A percentile compares a stretch with the other conserved stretches of the same genome.
These are phyloP conservation scores for Stentor coeruleus DNA, from an alignment of 73 alveolate genomes.

Conservation along the genomic window DNA sequence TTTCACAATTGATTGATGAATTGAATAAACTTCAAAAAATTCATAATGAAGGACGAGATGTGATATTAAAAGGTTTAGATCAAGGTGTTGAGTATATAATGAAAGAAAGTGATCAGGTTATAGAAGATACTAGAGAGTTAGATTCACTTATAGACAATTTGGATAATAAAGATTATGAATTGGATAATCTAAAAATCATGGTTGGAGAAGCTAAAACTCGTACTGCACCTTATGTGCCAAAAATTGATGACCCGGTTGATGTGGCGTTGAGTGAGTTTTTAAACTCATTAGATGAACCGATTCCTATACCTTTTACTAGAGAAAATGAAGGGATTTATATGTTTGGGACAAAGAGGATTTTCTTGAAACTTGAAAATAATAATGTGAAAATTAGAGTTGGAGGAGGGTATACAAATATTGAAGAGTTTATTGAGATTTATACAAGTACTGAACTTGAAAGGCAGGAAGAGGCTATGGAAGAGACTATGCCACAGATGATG, in stretches of 20 bases:
- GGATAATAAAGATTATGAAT: neutral
- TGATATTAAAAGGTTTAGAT: too few relatives aligned
- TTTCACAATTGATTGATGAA: neutral
- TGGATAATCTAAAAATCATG: neutral
- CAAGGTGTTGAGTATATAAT: too few relatives aligned
- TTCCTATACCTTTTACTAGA: slow-evolving; percentile 42
- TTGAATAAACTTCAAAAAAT: neutral
- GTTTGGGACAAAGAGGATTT: slow-evolving; percentile 56
- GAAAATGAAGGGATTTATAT: slow-evolving; percentile 53
- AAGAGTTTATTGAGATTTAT: slow-evolving; percentile 52
- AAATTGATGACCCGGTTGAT: neutral
- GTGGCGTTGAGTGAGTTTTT: neutral
- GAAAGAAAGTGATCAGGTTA: neutral
- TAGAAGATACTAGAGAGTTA: neutral
- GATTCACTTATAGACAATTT: neutral
- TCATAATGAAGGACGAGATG: too few relatives aligned
- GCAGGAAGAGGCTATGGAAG: neutral
- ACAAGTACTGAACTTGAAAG: slow-evolving; percentile 33
- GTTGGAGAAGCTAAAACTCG: neutral
- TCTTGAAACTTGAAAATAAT: slow-evolving; percentile 42
- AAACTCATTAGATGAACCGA: neutral
- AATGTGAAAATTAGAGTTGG: slow-evolving; percentile 56
- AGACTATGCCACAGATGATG: neutral
- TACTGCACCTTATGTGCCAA: neutral
- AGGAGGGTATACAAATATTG: slow-evolving; percentile 59